A percentile compares a stretch with the other conserved stretches of the same genome.
Evolutionary conservation across 208 protist genomes (phyloP).

Genomic region (Leishmania guyanensis): DNA sequence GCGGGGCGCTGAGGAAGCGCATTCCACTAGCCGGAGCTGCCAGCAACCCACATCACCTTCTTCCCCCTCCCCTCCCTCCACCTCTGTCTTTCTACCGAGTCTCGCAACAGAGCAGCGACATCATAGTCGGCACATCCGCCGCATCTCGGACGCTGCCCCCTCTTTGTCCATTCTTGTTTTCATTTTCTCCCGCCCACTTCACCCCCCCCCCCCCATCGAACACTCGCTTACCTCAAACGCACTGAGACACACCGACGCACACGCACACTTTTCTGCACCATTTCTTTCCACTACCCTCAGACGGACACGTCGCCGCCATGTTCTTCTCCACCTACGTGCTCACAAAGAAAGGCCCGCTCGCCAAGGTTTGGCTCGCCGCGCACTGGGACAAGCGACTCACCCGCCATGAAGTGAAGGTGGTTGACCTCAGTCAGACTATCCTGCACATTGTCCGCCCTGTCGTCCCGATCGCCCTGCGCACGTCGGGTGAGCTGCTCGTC

Average conservation of each 20-base stretch:
- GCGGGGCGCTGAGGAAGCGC: not conserved
- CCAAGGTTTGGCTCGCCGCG: conserved; percentile 97
- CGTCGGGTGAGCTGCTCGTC: conserved; percentile 95
- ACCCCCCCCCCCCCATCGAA: too few species aligned
- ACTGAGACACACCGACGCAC: too few species aligned
- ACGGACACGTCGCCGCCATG: conserved; percentile 56
- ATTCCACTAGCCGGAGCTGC: too few species aligned
- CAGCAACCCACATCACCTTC: not conserved
- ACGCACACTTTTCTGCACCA: not conserved
- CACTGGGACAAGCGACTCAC: conserved; percentile 96
- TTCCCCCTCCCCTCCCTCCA: not conserved
- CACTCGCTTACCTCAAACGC: too few species aligned
- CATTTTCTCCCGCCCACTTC: too few species aligned
- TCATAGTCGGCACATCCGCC: not conserved
- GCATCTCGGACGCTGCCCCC: not conserved
- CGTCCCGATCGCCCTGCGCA: conserved; percentile 96
- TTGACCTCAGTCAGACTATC: conserved; percentile 92
- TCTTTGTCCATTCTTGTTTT: too few species aligned
- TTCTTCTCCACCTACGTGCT: conserved; percentile 98
- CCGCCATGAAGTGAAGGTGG: conserved; percentile 90
- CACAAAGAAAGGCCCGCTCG: conserved; percentile 95
- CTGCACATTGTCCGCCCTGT: conserved; percentile 93
- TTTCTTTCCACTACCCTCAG: not conserved
- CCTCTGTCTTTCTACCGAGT: not conserved
- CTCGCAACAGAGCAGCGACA: not conserved